These are phyloP conservation scores for Trichosporon sp. DNA, from an alignment of 1,284 basidiomycete species.

Conservation along the genomic window DNA sequence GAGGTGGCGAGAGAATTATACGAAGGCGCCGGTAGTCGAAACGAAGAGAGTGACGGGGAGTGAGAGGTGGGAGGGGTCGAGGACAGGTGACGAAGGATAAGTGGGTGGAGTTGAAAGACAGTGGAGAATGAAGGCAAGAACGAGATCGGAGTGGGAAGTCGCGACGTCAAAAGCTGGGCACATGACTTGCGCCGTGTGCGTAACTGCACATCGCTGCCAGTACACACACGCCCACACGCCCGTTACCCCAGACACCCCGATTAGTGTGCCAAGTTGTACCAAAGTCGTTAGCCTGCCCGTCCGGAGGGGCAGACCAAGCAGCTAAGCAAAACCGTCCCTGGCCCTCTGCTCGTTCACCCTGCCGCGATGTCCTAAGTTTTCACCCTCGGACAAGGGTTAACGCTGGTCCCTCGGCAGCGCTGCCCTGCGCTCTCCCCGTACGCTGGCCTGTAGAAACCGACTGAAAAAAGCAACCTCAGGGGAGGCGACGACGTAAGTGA, in stretches of 20 bases:
- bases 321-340: background rate
- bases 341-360: no score
- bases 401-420: background rate
- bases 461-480: background rate
- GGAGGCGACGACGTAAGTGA: background rate
- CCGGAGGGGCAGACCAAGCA: background rate
- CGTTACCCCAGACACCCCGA: background rate
- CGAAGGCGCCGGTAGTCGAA: background rate
- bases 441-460: background rate
- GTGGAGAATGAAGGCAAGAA: background rate
- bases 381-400: background rate
- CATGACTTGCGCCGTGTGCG: background rate
- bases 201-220: background rate
- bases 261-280: background rate
- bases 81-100: background rate
- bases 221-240: background rate
- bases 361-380: background rate
- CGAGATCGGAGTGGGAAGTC: background rate
- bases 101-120: background rate
- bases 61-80: background rate
- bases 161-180: background rate
- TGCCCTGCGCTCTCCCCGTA: background rate
- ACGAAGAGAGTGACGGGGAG: background rate
- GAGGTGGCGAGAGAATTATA: background rate
- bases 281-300: background rate